A percentile compares a stretch with the other conserved stretches of the same genome.
These are phyloP conservation scores for Botrytis sinoallii DNA, from an alignment of 2,329 filamentous ascomycete genomes.

Conservation along the genomic window DNA sequence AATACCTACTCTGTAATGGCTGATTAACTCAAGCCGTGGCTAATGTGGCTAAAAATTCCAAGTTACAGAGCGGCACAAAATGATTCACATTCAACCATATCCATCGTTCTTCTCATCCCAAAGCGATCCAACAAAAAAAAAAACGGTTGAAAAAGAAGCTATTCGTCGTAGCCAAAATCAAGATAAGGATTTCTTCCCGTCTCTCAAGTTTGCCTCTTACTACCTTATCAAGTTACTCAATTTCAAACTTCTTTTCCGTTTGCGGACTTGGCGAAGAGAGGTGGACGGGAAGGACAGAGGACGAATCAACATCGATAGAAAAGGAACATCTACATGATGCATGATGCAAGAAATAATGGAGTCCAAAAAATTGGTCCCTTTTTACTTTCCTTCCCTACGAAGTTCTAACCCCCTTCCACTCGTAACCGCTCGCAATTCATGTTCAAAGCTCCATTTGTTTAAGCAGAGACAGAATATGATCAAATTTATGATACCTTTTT, in stretches of 20 bases:
- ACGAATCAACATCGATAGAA: neutral
- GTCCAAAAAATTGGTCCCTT: neutral
- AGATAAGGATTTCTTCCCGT: neutral
- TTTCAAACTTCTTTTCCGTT: neutral
- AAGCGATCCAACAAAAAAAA: neutral
- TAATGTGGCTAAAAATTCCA: neutral
- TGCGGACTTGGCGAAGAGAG: constrained; percentile 4
- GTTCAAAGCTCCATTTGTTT: neutral
- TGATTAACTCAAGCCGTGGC: neutral
- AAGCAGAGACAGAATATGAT: neutral
- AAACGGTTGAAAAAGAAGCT: constrained; percentile 2
- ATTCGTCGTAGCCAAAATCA: neutral
- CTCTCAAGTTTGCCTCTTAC: neutral
- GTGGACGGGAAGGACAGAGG: neutral
- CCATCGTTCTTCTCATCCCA: neutral
- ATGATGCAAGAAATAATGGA: constrained; percentile 15
- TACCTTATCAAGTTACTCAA: neutral
- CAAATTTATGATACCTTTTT: neutral
- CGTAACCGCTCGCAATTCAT: neutral
- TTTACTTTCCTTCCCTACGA: neutral
- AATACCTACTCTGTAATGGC: neutral
- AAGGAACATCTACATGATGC: neutral
- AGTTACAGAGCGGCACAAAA: neutral
- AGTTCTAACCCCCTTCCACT: neutral
- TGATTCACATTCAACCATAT: neutral